Conservation (phyloP, 768 basidiomycete species). For the Pluteus cervinus region DNA sequence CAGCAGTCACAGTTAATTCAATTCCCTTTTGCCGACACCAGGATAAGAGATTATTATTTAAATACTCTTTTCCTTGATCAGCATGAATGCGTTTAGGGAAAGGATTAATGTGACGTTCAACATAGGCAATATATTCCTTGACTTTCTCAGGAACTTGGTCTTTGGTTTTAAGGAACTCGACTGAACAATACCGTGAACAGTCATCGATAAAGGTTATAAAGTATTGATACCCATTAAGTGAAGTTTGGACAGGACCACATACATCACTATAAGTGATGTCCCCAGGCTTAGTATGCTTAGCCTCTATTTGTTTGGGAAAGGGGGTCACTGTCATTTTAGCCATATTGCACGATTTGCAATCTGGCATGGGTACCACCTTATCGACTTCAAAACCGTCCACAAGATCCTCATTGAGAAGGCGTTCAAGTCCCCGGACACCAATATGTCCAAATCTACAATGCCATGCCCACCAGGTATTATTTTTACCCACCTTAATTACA, state of each 20-base stretch:
- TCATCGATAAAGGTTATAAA: slow-evolving; percentile 3
- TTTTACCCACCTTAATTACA: neutral
- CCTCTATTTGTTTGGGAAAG: neutral
- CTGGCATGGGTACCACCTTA: neutral
- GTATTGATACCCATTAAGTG: neutral
- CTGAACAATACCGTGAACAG: neutral
- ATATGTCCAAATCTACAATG: slow-evolving; percentile 2
- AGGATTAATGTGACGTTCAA: neutral
- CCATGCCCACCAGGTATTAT: neutral
- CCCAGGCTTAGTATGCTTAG: neutral
- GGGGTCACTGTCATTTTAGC: neutral
- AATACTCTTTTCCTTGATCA: slow-evolving; percentile 1
- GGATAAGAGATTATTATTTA: neutral
- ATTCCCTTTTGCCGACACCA: neutral
- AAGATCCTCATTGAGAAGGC: neutral
- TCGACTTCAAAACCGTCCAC: slow-evolving; percentile 1
- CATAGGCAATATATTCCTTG: neutral
- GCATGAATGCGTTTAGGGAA: neutral
- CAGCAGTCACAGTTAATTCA: neutral
- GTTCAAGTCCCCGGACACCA: neutral
- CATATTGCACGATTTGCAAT: neutral
- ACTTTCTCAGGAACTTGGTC: neutral
- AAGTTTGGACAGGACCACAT: neutral
- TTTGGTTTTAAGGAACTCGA: slow-evolving; percentile 1
- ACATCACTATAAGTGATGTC: slow-evolving; percentile 2